A percentile compares a stretch with the other conserved stretches of the same genome.
Conservation (phyloP, 164 flowering plant species). For the Euptelea pleiosperma region DNA sequence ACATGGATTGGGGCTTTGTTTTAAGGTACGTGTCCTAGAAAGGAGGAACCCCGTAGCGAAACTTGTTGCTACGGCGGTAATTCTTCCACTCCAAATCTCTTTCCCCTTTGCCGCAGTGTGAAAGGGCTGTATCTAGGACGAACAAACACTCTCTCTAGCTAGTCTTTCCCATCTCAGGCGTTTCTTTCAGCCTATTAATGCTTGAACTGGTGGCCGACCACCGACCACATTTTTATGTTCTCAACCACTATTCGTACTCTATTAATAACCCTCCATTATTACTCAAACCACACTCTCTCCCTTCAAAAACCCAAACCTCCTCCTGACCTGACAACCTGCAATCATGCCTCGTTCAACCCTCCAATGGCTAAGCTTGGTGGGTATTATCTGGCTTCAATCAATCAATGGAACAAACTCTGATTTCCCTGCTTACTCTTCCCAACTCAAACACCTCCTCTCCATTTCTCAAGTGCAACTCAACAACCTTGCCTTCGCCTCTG, state of each 20-base stretch:
- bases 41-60: too few species aligned
- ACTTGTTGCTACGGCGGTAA: too few species aligned
- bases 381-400: slow-evolving; percentile 76
- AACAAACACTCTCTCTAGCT: too few species aligned
- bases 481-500: slow-evolving; percentile 90
- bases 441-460: slow-evolving; percentile 58
- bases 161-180: too few species aligned
- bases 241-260: slow-evolving; percentile 5
- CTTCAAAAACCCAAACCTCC: not conserved
- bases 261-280: not conserved
- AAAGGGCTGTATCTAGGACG: too few species aligned
- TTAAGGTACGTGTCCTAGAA: too few species aligned
- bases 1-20: too few species aligned
- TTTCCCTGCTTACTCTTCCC: slow-evolving; percentile 85
- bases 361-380: slow-evolving; percentile 80
- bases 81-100: too few species aligned
- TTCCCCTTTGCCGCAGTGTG: too few species aligned
- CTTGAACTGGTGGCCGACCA: slow-evolving; percentile 9
- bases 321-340: too few species aligned
- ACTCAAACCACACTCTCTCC: not conserved
- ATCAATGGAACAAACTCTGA: slow-evolving; percentile 68
- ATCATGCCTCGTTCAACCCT: slow-evolving; percentile 17
- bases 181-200: too few species aligned
- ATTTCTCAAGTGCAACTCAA: slow-evolving; percentile 77
- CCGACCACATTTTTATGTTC: not conserved